Base-by-base conservation (phyloP, 805 yeast species). In the Ogataea ramenticola region DNA sequence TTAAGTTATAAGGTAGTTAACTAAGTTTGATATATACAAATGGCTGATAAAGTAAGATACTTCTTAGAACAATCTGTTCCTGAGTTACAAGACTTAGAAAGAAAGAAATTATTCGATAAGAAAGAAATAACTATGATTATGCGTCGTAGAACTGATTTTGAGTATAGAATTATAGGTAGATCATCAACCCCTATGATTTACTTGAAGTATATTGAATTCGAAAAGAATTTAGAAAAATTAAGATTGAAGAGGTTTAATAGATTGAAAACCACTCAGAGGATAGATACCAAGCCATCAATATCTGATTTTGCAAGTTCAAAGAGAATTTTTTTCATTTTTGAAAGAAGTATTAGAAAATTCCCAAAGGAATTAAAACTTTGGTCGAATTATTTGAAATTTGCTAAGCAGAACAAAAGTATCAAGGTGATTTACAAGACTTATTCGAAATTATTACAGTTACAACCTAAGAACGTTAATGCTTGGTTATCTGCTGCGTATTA, bases 401-500 rank as follows among this genome's bases (percentile, higher is more conserved):
- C 87, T 27, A 82, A 82, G 55, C 63, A 70, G 15, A 72, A 77
- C 43, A 86, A 85, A 10, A 80, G 88, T 4, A 78, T 83, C 49
- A 82, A 81, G 55, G 79, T 79, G 43, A 77, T 84, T 16, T 86
- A 86, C 58, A 80, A 79, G 50, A 80, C 87, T 8, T 87, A 89
- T 61, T 81, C 90, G 6, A 77, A 79, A 46, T 70, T 91, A 52
- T 70, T 93, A 53, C 87, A 82, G 62, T 66, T 89, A 49, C 98
- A 93, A 60, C 98, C 99, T n/a, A 75, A 85, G 36, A 86, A 90
- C 57, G 77, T 88, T 2, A 85, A 82, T 53, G 85, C 91, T 16
- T 93, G 99, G 99, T 77, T 93, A 36, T 77, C 87, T 55, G 97
- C 96, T 21, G 96, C 97, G 27, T 86, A 86, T 58, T 88, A 87